Base-by-base conservation (phyloP, 139 green algal genomes). In the Spirogloea muscicola region DNA sequence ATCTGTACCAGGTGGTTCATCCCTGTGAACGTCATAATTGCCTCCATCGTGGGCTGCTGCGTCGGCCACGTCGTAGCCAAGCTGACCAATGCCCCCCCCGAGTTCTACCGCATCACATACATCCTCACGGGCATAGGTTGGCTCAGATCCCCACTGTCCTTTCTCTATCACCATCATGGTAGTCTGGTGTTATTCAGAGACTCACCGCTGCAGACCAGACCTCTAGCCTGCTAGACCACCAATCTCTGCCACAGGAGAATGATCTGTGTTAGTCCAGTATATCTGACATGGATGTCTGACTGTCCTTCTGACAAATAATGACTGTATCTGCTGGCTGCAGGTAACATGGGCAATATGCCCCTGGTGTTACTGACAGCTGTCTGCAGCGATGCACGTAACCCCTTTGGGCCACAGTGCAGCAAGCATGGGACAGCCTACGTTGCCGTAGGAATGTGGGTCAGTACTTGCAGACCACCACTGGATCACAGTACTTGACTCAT, bases 341-440 rank as follows among this genome's bases (percentile, higher is more conserved):
- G 69, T 9, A 77, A 77, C 59, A 77, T 86, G 72, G 82, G 84
- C 44, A 88, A 88, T 40, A 58, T 88, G 38, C 82, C 84, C 7
- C 37, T 89, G 31, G 84, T 89, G 58, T 64, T 89, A 58, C 76
- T 89, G 27, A 74, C 75, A 18, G 81, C 79, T 16, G 64, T 89
- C 18, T 81, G 82, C 37, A 33, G 16, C 10, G 79, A 86, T 25
- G 31, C 58, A 16, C 29, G 52, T 5, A 76, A 68, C 3, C 65
- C 58, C 7, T 69, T 88, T 16, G 49, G 60, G 37, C 18, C 39
- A 2, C 18, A 58, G 13, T 83, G 82, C 49, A 33, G 58, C 27
- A 72, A 82, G 41, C 40, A 69, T 27, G 82, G 83, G 1, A 84
- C 85, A 33, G 82, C 84, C 3, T 89, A 88, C 49, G 69, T 89